Conservation (phyloP, 2,329 filamentous ascomycete species). For the Exophiala sp. region DNA sequence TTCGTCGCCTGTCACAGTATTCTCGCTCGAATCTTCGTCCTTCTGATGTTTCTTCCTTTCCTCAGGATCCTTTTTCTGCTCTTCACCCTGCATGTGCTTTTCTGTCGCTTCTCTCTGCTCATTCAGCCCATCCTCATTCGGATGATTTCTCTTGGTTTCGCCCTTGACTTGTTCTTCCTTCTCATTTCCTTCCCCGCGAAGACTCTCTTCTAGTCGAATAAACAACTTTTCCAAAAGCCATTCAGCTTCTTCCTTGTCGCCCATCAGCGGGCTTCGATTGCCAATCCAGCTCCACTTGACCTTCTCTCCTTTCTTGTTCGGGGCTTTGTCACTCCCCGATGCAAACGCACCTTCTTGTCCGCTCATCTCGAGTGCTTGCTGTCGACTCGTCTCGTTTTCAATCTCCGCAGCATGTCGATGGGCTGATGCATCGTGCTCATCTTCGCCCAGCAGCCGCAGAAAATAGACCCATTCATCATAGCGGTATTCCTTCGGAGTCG, state of each 20-base stretch:
- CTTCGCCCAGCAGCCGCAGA: constrained; percentile 45
- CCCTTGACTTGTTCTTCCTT: constrained; percentile 13
- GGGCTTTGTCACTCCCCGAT: background rate
- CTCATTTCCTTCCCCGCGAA: constrained; percentile 22
- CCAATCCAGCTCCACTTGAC: constrained; percentile 42
- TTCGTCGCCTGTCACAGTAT: background rate
- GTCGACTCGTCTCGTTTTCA: background rate
- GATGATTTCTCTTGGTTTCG: constrained; percentile 9
- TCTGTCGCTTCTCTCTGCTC: background rate
- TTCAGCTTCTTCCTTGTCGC: constrained; percentile 41
- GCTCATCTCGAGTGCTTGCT: background rate
- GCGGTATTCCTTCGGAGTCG: constrained; percentile 36
- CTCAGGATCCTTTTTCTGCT: background rate
- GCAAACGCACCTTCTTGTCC: background rate
- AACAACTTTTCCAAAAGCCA: constrained; percentile 42
- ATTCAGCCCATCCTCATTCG: background rate
- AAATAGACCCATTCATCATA: constrained; percentile 50
- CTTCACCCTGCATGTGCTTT: background rate
- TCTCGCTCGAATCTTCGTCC: background rate
- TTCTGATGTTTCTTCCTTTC: background rate
- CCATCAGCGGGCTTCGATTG: constrained; percentile 37
- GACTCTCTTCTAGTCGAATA: constrained; percentile 37
- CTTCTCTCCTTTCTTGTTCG: constrained; percentile 8
- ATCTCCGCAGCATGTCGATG: constrained; percentile 27
- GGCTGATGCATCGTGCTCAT: constrained; percentile 38